A percentile compares a stretch with the other conserved stretches of the same genome.
These are phyloP conservation scores for Ophiostoma australiae DNA, from an alignment of 2,329 filamentous ascomycete species.

Conservation along the genomic window DNA sequence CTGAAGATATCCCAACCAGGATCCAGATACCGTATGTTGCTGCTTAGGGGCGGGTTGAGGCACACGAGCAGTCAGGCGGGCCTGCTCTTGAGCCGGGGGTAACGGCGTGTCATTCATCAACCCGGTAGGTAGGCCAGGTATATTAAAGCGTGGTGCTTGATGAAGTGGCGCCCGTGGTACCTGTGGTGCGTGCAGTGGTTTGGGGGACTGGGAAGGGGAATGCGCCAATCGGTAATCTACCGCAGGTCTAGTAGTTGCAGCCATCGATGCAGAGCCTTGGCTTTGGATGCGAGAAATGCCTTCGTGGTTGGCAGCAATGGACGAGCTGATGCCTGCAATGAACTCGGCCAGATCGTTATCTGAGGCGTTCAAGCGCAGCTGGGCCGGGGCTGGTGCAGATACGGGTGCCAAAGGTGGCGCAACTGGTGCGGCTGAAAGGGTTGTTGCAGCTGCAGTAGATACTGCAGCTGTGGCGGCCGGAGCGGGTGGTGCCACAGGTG, in stretches of 20 bases:
- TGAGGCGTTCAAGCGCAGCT: background rate
- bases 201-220: background rate
- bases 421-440: no score
- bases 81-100: background rate
- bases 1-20: background rate
- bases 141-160: background rate
- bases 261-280: background rate
- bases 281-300: background rate
- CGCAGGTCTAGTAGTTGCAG: background rate
- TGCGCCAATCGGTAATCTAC: background rate
- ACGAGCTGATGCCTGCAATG: background rate
- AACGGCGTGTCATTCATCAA: background rate
- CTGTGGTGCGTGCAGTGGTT: background rate
- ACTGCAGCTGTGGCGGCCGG: no score
- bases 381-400: background rate
- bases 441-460: no score
- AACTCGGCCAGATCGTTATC: background rate
- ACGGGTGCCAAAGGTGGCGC: background rate
- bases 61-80: background rate
- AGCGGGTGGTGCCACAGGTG: background rate
- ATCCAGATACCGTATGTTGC: background rate
- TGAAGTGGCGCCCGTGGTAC: background rate
- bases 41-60: background rate
- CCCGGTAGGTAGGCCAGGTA: background rate
- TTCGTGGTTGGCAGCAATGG: background rate